Percentiles rank a stretch among this genome's conserved stretches.
Conservation (phyloP, 768 basidiomycete species). For the Leucogyrophana mollusca region DNA sequence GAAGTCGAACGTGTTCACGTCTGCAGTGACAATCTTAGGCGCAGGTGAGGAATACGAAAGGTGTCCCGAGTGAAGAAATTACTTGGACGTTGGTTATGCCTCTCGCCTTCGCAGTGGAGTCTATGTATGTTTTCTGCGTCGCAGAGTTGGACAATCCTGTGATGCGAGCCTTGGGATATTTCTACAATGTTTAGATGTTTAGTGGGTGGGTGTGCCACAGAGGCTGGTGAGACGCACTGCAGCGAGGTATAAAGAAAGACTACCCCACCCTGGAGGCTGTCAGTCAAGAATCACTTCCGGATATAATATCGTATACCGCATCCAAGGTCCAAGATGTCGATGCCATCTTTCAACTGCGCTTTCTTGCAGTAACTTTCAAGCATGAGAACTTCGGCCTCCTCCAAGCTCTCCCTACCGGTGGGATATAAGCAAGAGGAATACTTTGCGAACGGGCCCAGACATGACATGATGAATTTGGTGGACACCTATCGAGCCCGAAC, state of each 20-base stretch:
- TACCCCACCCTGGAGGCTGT: conserved; percentile 58
- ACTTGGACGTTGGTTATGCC: conserved; percentile 57
- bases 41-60: background rate
- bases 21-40: conserved; percentile 60
- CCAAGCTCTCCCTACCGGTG: conserved; percentile 56
- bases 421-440: conserved; percentile 68
- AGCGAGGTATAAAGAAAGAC: conserved; percentile 63
- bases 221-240: conserved; percentile 33
- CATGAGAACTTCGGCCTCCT: conserved; percentile 64
- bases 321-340: conserved; percentile 65
- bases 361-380: conserved; percentile 66
- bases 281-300: background rate
- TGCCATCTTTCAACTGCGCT: conserved; percentile 58
- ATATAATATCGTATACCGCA: conserved; percentile 42
- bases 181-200: conserved; percentile 35
- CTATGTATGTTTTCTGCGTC: conserved; percentile 68
- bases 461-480: conserved; percentile 62
- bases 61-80: background rate
- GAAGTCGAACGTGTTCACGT: conserved; percentile 66
- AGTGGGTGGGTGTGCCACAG: background rate
- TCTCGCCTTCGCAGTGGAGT: conserved; percentile 43
- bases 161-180: conserved; percentile 64
- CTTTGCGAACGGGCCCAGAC: conserved; percentile 64
- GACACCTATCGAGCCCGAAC: conserved; percentile 39
- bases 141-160: conserved; percentile 65